A percentile compares a stretch with the other conserved stretches of the same genome.
These are phyloP conservation scores for Rhodotorula sp. DNA, from an alignment of 1,284 basidiomycete genomes.

Conservation along the genomic window DNA sequence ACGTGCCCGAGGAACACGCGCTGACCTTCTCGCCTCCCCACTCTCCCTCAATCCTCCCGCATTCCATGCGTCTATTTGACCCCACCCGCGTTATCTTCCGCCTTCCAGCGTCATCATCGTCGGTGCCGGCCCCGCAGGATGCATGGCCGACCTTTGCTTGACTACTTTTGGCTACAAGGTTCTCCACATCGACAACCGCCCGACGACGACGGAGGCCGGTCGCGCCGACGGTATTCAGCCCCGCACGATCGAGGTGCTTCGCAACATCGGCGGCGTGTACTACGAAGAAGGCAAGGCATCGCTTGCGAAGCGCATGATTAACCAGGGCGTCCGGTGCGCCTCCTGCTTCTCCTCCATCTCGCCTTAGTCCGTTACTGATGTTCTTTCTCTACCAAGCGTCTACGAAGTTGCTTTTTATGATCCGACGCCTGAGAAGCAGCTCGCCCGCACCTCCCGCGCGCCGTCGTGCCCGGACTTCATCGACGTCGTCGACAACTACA, in stretches of 20 bases:
- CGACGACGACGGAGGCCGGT: constrained; percentile 52
- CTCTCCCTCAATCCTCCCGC: background rate
- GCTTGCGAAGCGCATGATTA: constrained; percentile 47
- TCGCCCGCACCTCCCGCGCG: constrained; percentile 51
- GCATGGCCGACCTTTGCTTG: constrained; percentile 41
- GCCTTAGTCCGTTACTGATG: background rate
- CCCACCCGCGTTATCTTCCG: too few relatives aligned
- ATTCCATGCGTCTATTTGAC: too few relatives aligned
- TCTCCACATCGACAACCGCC: constrained; percentile 48
- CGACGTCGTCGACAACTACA: constrained; percentile 53
- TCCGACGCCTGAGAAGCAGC: constrained; percentile 47
- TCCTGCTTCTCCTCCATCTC: background rate
- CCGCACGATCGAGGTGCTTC: constrained; percentile 46
- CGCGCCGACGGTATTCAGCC: constrained; percentile 55
- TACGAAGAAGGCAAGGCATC: constrained; percentile 42
- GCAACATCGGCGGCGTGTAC: constrained; percentile 45
- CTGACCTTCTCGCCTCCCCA: background rate
- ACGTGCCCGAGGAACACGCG: background rate
- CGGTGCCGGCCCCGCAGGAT: constrained; percentile 40
- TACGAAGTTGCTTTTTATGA: constrained; percentile 55
- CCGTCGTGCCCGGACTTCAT: constrained; percentile 54
- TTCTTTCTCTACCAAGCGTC: constrained; percentile 37
- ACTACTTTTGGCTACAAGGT: constrained; percentile 45
- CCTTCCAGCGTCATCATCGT: constrained; percentile 41
- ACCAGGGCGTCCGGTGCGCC: constrained; percentile 46